A percentile compares a stretch with the other conserved stretches of the same genome.
These are phyloP conservation scores for Claviceps cyperi DNA, from an alignment of 2,329 filamentous ascomycete genomes.

Conservation along the genomic window DNA sequence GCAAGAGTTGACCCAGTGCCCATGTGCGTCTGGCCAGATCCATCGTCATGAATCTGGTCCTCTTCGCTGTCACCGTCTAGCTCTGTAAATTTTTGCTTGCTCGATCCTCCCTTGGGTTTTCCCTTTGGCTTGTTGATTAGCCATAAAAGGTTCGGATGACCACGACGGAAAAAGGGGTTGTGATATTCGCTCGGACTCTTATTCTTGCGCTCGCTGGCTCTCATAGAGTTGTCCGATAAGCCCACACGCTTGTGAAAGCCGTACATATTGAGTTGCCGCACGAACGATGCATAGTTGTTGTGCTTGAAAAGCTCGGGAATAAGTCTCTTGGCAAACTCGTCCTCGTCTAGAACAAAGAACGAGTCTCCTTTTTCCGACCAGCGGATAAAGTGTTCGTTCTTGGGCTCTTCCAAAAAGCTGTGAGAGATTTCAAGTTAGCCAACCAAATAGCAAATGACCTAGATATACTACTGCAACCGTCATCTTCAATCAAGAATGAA, in stretches of 20 bases:
- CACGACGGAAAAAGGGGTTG: slow-evolving; percentile 89
- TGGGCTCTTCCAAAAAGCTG: slow-evolving; percentile 85
- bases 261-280: slow-evolving; percentile 91
- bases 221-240: slow-evolving; percentile 93
- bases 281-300: slow-evolving; percentile 95
- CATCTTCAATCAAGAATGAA: neutral
- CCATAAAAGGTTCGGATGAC: slow-evolving; percentile 85
- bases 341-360: slow-evolving; percentile 92
- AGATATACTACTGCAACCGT: too few species aligned
- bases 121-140: slow-evolving; percentile 89
- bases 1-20: slow-evolving; percentile 10
- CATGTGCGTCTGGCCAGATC: slow-evolving; percentile 16
- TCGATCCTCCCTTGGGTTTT: slow-evolving; percentile 42
- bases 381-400: slow-evolving; percentile 86
- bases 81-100: slow-evolving; percentile 31
- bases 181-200: slow-evolving; percentile 98
- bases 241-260: slow-evolving; percentile 94
- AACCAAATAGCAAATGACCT: neutral
- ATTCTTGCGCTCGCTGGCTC: slow-evolving; percentile 89
- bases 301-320: slow-evolving; percentile 98
- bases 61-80: slow-evolving; percentile 43
- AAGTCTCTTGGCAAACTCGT: slow-evolving; percentile 94
- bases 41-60: slow-evolving; percentile 43
- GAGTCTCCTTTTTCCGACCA: slow-evolving; percentile 96
- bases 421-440: neutral